A percentile compares a stretch with the other conserved stretches of the same genome.
Evolutionary conservation across 2,329 filamentous ascomycete genomes (phyloP).

Genomic region (Mycosphaerella sp.): DNA sequence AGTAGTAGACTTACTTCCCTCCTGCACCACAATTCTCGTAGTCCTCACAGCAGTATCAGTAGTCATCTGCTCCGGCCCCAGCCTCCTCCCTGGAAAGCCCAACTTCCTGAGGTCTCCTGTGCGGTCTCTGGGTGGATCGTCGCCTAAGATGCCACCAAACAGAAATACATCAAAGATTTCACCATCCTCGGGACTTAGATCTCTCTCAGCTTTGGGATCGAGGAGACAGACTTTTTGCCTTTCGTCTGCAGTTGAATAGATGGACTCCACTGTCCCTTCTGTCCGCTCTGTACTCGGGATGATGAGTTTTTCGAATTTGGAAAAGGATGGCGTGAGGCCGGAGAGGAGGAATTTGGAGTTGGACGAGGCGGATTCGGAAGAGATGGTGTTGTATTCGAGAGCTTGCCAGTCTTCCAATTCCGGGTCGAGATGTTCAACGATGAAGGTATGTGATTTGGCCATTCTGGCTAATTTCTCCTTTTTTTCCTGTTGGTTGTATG

Average conservation of each 20-base stretch:
- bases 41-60: constrained; percentile 95
- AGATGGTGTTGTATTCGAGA: constrained; percentile 85
- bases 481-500: neutral
- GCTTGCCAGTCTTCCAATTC: constrained; percentile 92
- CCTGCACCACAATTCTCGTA: constrained; percentile 79
- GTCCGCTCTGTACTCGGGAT: constrained; percentile 17
- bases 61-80: constrained; percentile 95
- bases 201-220: constrained; percentile 75
- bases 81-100: constrained; percentile 76
- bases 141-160: constrained; percentile 83
- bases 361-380: constrained; percentile 64
- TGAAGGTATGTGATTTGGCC: constrained; percentile 57
- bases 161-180: constrained; percentile 82
- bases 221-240: constrained; percentile 79
- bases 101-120: constrained; percentile 94
- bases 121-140: constrained; percentile 55
- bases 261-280: constrained; percentile 64
- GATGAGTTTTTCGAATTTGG: constrained; percentile 32
- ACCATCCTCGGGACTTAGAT: constrained; percentile 77
- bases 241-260: constrained; percentile 56
- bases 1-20: constrained; percentile 56
- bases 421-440: constrained; percentile 93
- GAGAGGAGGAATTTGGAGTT: constrained; percentile 46
- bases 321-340: constrained; percentile 48
- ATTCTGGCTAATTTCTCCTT: neutral